Conservation (phyloP, 2,329 filamentous ascomycete genomes). For the Pseudopyricularia javanii region DNA sequence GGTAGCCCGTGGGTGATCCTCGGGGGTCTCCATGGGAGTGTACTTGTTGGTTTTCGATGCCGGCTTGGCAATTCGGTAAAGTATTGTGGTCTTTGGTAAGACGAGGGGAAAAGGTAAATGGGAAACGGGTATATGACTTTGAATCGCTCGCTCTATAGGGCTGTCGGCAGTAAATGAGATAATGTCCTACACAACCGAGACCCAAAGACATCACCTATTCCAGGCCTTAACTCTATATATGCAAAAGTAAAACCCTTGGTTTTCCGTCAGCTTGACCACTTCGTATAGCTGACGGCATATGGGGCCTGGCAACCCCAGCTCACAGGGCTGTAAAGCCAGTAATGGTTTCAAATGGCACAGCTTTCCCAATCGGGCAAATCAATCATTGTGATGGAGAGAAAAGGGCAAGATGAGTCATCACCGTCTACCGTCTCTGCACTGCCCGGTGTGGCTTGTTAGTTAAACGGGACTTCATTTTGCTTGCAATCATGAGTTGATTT, state of each 20-base stretch:
- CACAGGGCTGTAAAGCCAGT: no score
- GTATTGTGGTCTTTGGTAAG: not conserved
- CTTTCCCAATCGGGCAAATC: not conserved
- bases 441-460: not conserved
- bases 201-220: not conserved
- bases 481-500: no score
- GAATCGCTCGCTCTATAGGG: no score
- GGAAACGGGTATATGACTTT: not conserved
- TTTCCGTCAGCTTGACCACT: no score
- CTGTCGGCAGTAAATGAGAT: no score
- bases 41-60: not conserved
- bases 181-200: no score
- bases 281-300: no score
- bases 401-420: not conserved
- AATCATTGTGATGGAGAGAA: not conserved
- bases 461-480: no score
- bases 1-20: conserved; percentile 6
- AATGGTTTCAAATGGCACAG: not conserved
- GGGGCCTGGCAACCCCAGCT: no score
- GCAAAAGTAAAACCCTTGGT: no score
- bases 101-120: not conserved
- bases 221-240: not conserved
- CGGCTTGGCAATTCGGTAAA: not conserved
- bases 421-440: not conserved
- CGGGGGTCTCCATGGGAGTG: not conserved